Base-by-base conservation (phyloP, 768 basidiomycete genomes). In the Albatrellus ellisii region DNA sequence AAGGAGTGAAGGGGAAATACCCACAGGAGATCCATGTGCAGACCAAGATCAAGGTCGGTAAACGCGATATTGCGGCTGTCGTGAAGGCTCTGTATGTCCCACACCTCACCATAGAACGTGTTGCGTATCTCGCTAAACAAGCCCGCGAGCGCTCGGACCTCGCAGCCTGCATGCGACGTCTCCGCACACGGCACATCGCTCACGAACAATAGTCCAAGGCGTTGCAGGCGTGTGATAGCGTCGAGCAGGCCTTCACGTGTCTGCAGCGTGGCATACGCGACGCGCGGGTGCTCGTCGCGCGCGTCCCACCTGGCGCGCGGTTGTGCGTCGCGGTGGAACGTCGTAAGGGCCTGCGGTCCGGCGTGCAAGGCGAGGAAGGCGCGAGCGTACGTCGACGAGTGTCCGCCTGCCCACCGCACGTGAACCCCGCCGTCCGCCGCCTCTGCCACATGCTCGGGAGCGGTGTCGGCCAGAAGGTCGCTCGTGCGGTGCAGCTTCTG, bases 61-160 rank as follows among this genome's bases (percentile, higher is more conserved):
- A 95, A 97, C 3, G 94, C 94, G 43, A 99, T 89, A 58, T 99
- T 99, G 50, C 68, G 72, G 53, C 84, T 84, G 42, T 86, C 68
- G 31, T 59, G 63, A 29, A 77, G 52, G 46, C 79, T 86, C 62
- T 76, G 74, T 21, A 98, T 92, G 57, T 95, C 77, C 89, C 90
- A 97, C 1, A 81, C 55, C 34, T 70, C 65, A 0, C 94, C 94
- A 51, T 99, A 99, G 58, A 97, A 92, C 7, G 91, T 98, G 34
- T 70, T 64, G 21, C 89, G 67, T 21, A 97, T 66, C 48, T 86
- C 73, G 5, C 88, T 83, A 51, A 97, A 83, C 18, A 54, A 56
- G 21, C 67, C 62, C 2, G 75, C 86, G 2, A 97, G 65, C n/a
- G 45, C 61, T 3, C 73, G 67, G 24, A 90, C 57, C 57, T 81